phyloP scores from a whole-genome alignment of 495 filamentous ascomycete genomes.

The Trichoderma erinaceum region DNA sequence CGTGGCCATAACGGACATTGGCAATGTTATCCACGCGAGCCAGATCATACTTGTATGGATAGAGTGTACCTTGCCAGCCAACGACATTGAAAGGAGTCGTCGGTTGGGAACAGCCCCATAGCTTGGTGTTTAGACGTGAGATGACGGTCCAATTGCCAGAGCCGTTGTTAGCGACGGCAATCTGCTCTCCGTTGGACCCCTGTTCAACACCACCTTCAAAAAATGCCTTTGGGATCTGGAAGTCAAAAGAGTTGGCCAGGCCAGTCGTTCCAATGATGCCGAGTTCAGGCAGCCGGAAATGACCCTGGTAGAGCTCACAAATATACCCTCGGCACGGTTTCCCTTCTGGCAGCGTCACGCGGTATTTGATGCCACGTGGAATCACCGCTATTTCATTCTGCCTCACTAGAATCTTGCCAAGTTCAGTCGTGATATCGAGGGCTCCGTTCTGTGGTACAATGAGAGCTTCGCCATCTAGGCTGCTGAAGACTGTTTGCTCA shows the following conservation, averaged over 20 bases:
- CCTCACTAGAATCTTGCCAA: constrained; percentile 56
- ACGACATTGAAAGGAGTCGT: constrained; percentile 79
- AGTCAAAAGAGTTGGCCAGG: constrained; percentile 65
- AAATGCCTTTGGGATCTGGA: constrained; percentile 57
- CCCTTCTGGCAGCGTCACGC: constrained; percentile 47
- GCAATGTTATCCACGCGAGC: constrained; percentile 75
- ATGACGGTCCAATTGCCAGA: constrained; percentile 43
- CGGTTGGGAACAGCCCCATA: constrained; percentile 56
- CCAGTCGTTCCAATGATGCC: constrained; percentile 65
- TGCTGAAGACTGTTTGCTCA: constrained; percentile 55
- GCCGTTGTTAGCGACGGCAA: constrained; percentile 32
- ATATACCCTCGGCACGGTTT: constrained; percentile 64
- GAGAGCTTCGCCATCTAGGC: constrained; percentile 63
- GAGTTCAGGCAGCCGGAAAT: constrained; percentile 63
- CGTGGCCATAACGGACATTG: constrained; percentile 70
- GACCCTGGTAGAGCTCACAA: constrained; percentile 61
- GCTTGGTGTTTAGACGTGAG: constrained; percentile 56
- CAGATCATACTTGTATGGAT: constrained; percentile 81
- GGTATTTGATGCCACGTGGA: constrained; percentile 60
- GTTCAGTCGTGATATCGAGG: constrained; percentile 65
- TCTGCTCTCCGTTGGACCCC: neutral
- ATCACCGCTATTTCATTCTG: constrained; percentile 69
- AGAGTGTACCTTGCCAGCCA: constrained; percentile 73
- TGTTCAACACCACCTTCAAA: constrained; percentile 44
- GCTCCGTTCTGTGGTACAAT: constrained; percentile 63